Evolutionary conservation across 257 asterid genomes (phyloP).

Genomic region (Fraxinus pennsylvanica): DNA sequence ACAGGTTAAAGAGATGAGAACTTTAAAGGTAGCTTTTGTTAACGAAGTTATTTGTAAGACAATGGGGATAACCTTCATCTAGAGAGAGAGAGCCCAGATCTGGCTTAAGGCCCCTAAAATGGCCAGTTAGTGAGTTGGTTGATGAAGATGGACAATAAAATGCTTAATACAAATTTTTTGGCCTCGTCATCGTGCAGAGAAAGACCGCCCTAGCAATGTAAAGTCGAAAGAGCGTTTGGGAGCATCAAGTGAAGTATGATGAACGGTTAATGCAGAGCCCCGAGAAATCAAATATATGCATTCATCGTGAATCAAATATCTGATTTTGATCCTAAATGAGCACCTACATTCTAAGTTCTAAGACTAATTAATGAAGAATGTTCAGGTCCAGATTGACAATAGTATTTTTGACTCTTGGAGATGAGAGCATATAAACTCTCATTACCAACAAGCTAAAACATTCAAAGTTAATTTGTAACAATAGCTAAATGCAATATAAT

Average conservation of each 20-base stretch:
- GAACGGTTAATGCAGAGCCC: no score
- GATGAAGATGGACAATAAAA: no score
- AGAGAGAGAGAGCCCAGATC: no score
- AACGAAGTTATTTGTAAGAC: no score
- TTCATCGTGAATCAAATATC: no score
- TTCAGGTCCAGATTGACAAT: not conserved
- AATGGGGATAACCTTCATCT: no score
- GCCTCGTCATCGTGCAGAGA: not conserved
- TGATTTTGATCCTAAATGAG: no score
- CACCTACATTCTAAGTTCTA: not conserved
- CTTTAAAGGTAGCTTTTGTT: no score
- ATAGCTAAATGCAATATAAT: slow-evolving; percentile 4
- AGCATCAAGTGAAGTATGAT: not conserved
- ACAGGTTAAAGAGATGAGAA: no score
- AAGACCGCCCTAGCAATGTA: not conserved
- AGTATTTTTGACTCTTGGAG: not conserved
- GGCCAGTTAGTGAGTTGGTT: no score
- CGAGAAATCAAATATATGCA: no score
- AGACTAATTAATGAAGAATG: not conserved
- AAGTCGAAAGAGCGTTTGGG: not conserved
- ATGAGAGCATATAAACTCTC: not conserved
- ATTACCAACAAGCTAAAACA: not conserved
- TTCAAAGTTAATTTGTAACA: not conserved
- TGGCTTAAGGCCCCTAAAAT: no score
- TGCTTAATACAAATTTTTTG: not conserved